Conservation (phyloP, 192 early-diverging fungal species). For the Funneliformis mosseae region DNA sequence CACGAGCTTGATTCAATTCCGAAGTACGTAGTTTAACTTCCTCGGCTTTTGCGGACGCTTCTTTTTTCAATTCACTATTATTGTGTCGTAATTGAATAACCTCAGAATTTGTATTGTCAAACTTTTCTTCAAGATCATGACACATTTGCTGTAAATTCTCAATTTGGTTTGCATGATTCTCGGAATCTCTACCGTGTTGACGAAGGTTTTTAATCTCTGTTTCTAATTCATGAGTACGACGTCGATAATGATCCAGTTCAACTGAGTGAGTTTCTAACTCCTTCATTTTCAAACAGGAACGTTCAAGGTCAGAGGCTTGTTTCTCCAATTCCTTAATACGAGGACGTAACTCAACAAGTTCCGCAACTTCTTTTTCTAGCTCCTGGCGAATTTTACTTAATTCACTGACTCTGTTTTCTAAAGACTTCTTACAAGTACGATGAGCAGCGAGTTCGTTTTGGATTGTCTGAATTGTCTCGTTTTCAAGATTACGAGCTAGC, state of each 20-base stretch:
- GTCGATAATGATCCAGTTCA: not conserved
- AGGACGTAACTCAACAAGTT: not conserved
- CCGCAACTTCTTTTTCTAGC: not conserved
- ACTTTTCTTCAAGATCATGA: not conserved
- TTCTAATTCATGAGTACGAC: not conserved
- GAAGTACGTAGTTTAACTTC: no score
- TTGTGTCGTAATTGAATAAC: no score
- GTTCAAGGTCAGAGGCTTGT: not conserved
- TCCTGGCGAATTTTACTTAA: not conserved
- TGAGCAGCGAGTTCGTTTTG: not conserved
- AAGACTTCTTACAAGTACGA: not conserved
- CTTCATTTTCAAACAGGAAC: not conserved
- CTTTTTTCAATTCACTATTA: not conserved
- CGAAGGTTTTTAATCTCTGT: not conserved
- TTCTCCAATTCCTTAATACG: not conserved
- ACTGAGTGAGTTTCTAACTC: not conserved
- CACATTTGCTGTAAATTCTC: not conserved
- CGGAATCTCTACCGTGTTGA: not conserved
- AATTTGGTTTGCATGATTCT: not conserved
- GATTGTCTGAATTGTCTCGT: not conserved
- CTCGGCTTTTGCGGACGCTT: not conserved
- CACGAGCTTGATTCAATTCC: not conserved
- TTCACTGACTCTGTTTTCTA: not conserved
- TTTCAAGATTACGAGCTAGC: not conserved
- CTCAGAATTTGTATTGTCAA: not conserved